Conservation (phyloP, 768 basidiomycete genomes). For the Pleurotus ostreatus region DNA sequence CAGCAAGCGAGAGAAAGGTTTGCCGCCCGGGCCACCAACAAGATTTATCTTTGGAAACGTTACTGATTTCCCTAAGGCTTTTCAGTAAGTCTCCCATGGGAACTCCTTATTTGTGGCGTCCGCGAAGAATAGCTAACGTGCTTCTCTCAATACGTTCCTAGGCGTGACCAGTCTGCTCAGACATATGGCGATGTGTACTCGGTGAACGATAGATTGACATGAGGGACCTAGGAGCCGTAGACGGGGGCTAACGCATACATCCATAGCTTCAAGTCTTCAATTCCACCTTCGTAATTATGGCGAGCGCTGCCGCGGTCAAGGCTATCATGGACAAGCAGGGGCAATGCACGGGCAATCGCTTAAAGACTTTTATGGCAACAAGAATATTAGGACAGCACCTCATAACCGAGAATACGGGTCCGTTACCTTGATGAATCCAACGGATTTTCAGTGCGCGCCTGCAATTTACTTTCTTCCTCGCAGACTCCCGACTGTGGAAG, state of each 20-base stretch:
- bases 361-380: slow-evolving; percentile 14
- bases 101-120: not conserved
- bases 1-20: slow-evolving; percentile 8
- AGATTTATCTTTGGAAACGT: slow-evolving; percentile 17
- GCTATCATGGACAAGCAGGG: slow-evolving; percentile 24
- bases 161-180: slow-evolving; percentile 12
- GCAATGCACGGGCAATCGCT: slow-evolving; percentile 19
- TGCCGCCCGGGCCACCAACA: slow-evolving; percentile 23
- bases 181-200: slow-evolving; percentile 15
- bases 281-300: slow-evolving; percentile 20
- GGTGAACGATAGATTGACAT: slow-evolving; percentile 1
- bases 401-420: slow-evolving; percentile 2
- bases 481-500: slow-evolving; percentile 13
- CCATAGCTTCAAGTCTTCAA: slow-evolving; percentile 17
- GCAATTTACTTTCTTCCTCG: not conserved
- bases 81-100: slow-evolving; percentile 1
- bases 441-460: not conserved
- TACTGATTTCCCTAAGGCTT: slow-evolving; percentile 13
- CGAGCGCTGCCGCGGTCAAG: slow-evolving; percentile 15
- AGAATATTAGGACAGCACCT: not conserved
- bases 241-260: not conserved
- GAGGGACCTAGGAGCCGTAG: not conserved
- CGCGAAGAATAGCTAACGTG: no score
- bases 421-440: not conserved
- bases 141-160: not conserved